A percentile compares a stretch with the other conserved stretches of the same genome.
These are phyloP conservation scores for Coemansia erecta DNA, from an alignment of 192 early-diverging fungal genomes.

Conservation along the genomic window DNA sequence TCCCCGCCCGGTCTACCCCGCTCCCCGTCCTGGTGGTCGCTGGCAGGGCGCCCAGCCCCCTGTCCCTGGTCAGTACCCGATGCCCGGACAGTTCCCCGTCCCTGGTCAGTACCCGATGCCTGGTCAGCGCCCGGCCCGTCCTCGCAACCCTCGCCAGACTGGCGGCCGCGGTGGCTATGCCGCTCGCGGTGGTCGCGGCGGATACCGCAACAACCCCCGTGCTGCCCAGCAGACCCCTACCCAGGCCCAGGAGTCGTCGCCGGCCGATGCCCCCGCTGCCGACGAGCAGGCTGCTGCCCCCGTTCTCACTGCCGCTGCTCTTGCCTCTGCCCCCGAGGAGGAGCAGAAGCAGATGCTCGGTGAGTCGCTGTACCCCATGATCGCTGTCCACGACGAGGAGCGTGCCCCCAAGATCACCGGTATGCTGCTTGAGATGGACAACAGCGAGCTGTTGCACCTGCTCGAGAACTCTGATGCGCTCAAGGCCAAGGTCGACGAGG, in stretches of 20 bases:
- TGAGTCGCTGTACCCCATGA: conserved; percentile 90
- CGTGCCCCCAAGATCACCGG: conserved; percentile 97
- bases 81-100: conserved; percentile 48
- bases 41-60: conserved; percentile 56
- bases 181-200: conserved; percentile 47
- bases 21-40: conserved; percentile 57
- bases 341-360: conserved; percentile 97
- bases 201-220: conserved; percentile 51
- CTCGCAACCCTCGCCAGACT: conserved; percentile 53
- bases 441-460: conserved; percentile 85
- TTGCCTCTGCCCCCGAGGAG: conserved; percentile 77
- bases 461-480: conserved; percentile 82
- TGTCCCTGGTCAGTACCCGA: conserved; percentile 50
- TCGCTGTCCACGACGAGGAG: conserved; percentile 64
- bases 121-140: conserved; percentile 38
- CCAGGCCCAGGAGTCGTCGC: conserved; percentile 38
- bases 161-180: conserved; percentile 51
- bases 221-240: conserved; percentile 31
- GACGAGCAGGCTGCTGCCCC: conserved; percentile 35
- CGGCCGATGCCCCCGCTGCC: conserved; percentile 34
- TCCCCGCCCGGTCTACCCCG: conserved; percentile 55
- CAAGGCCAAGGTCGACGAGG: conserved; percentile 79
- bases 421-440: conserved; percentile 99
- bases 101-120: conserved; percentile 30
- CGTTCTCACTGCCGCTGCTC: conserved; percentile 68